A percentile compares a stretch with the other conserved stretches of the same genome.
Evolutionary conservation across 371 early-diverging fungal species (phyloP).

Genomic region (Mucor piriformis): DNA sequence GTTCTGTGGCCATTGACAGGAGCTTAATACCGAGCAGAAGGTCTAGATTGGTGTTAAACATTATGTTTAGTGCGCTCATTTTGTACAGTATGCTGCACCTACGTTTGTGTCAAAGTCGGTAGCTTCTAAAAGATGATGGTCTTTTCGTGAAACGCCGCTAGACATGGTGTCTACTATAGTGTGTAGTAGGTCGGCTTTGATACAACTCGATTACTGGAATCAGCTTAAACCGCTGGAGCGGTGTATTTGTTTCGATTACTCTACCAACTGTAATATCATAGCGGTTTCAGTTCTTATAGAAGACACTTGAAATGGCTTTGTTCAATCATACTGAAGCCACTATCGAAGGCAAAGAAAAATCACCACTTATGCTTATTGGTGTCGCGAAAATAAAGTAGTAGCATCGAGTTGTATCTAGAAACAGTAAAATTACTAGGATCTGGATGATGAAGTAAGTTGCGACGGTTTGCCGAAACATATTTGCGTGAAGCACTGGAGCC

Average conservation of each 20-base stretch:
- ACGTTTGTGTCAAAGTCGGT: conserved; percentile 19
- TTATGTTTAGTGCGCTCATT: conserved; percentile 18
- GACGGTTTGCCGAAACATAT: conserved; percentile 17
- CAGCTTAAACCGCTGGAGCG: conserved; percentile 9
- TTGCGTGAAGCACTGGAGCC: conserved; percentile 10
- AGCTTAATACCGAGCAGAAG: conserved; percentile 20
- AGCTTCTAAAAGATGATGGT: conserved; percentile 20
- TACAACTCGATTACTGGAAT: conserved; percentile 8
- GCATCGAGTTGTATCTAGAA: neutral
- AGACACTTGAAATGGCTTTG: conserved; percentile 11
- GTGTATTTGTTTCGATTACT: conserved; percentile 14
- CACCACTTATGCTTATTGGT: conserved; percentile 5
- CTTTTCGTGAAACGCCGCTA: conserved; percentile 20
- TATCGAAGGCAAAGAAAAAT: conserved; percentile 4
- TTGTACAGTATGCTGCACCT: conserved; percentile 16
- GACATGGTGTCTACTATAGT: conserved; percentile 19
- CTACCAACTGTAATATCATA: conserved; percentile 8
- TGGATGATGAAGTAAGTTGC: conserved; percentile 10
- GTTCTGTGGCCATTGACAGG: conserved; percentile 12
- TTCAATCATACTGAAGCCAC: conserved; percentile 7
- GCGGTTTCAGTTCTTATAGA: conserved; percentile 17
- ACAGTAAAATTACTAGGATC: conserved; percentile 5
- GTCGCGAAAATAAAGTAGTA: conserved; percentile 5
- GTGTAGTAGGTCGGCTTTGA: conserved; percentile 19
- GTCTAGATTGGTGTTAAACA: conserved; percentile 19